Conservation (phyloP, 2,329 filamentous ascomycete genomes). For the Fusarium vanettenii region DNA sequence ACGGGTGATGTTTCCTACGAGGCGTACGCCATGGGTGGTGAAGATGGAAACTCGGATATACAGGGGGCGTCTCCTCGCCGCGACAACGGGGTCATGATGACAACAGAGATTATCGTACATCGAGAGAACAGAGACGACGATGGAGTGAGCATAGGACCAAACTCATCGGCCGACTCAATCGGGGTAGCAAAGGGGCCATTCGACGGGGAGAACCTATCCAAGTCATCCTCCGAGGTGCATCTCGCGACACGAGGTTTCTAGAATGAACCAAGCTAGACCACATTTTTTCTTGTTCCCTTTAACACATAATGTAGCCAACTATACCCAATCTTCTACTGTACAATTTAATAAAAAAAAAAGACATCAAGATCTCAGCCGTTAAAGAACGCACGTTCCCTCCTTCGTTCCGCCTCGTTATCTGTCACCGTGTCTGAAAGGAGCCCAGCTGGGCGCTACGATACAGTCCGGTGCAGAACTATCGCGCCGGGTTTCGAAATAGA, state of each 20-base stretch:
- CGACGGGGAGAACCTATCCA: constrained; percentile 35
- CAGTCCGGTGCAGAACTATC: not conserved
- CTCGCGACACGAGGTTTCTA: constrained; percentile 38
- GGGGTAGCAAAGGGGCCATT: constrained; percentile 12
- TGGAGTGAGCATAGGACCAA: constrained; percentile 26
- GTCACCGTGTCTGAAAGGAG: not conserved
- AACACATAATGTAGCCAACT: not conserved
- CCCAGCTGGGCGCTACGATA: not conserved
- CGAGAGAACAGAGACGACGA: constrained; percentile 38
- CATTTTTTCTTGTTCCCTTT: not conserved
- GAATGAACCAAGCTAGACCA: not conserved
- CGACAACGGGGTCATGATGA: constrained; percentile 40
- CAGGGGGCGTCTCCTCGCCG: not conserved
- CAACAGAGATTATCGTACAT: constrained; percentile 38
- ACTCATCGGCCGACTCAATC: constrained; percentile 26
- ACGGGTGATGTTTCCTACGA: constrained; percentile 33
- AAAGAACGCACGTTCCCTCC: not conserved
- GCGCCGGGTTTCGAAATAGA: not conserved
- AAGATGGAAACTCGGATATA: constrained; percentile 7
- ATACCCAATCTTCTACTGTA: constrained; percentile 21
- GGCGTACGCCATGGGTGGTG: constrained; percentile 42
- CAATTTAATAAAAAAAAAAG: not conserved
- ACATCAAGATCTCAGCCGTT: not conserved
- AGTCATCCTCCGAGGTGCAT: constrained; percentile 43
- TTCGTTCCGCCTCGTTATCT: not conserved